These are phyloP conservation scores for Cocos nucifera DNA, from an alignment of 176 grass and related monocot species.

Conservation along the genomic window DNA sequence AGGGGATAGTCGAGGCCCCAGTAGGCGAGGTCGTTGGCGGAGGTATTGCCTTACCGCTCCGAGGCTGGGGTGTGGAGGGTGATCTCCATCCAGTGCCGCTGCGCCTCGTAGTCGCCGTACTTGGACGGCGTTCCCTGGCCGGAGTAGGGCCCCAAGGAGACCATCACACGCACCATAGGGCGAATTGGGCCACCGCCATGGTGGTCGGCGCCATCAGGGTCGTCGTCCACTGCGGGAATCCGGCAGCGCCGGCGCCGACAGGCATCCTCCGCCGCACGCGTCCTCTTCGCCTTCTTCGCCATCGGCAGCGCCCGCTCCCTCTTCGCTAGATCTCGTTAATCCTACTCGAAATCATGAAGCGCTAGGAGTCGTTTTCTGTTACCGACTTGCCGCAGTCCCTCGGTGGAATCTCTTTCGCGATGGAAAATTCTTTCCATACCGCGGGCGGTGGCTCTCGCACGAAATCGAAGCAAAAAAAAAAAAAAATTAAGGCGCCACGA, in stretches of 20 bases:
- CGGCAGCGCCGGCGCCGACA: too few species aligned
- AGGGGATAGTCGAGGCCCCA: conserved; percentile 97
- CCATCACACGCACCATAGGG: conserved; percentile 65
- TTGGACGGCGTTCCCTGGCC: conserved; percentile 54
- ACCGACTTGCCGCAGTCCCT: too few species aligned
- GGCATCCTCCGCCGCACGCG: conserved; percentile 1
- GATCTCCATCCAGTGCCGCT: conserved; percentile 99
- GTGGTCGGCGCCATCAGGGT: conserved; percentile 29
- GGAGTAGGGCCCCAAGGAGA: conserved; percentile 81
- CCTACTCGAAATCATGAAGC: too few species aligned
- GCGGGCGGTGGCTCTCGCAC: too few species aligned
- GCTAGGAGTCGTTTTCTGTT: too few species aligned
- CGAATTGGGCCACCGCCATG: conserved; percentile 44
- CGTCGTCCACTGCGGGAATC: conserved; percentile 26
- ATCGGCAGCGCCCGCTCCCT: not conserved
- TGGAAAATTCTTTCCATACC: too few species aligned
- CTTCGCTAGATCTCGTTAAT: too few species aligned
- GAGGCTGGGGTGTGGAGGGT: conserved; percentile 58
- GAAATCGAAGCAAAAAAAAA: too few species aligned
- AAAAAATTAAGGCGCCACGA: too few species aligned
- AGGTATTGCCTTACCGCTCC: conserved; percentile 77
- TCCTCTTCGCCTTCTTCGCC: conserved; percentile 48
- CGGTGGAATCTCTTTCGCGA: too few species aligned
- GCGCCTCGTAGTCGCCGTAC: conserved; percentile 96
- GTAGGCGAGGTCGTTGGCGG: conserved; percentile 74